A percentile compares a stretch with the other conserved stretches of the same genome.
phyloP scores from a whole-genome alignment of 768 basidiomycete genomes.

The Cyathus striatus region DNA sequence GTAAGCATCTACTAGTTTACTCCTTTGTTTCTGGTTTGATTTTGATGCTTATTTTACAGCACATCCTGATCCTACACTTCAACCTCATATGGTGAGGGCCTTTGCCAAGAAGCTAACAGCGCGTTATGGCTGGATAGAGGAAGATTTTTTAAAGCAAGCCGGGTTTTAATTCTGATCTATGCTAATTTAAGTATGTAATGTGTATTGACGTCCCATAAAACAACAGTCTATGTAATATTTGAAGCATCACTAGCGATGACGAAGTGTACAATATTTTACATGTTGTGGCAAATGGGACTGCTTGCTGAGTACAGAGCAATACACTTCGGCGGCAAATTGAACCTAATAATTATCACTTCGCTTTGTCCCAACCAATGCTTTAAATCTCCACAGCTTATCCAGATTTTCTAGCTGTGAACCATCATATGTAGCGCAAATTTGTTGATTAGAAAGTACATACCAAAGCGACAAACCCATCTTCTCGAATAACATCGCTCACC shows the following conservation, averaged over 20 bases:
- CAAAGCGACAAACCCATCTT: slow-evolving; percentile 75
- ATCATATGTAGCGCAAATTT: background rate
- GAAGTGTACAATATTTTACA: no score
- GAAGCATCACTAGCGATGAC: no score
- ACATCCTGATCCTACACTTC: slow-evolving; percentile 68
- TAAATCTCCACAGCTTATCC: slow-evolving; percentile 11
- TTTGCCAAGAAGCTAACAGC: slow-evolving; percentile 55
- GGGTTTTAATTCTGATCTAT: slow-evolving; percentile 2
- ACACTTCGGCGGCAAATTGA: no score
- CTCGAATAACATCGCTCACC: slow-evolving; percentile 58
- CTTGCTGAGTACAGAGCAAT: no score
- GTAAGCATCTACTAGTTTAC: slow-evolving; percentile 34
- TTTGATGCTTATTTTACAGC: slow-evolving; percentile 32
- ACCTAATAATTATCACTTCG: no score
- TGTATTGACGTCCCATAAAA: no score
- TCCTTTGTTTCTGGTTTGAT: slow-evolving; percentile 1
- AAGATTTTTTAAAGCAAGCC: slow-evolving; percentile 29
- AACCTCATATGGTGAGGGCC: slow-evolving; percentile 41
- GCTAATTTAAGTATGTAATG: no score
- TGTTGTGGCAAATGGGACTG: no score
- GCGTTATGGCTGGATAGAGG: slow-evolving; percentile 63
- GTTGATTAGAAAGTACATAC: slow-evolving; percentile 31
- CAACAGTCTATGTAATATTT: no score
- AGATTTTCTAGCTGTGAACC: slow-evolving; percentile 11
- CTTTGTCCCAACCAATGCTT: slow-evolving; percentile 3